Percentiles rank a stretch among this genome's conserved stretches.
phyloP scores from a whole-genome alignment of 345 rosid species.

The Eucalyptus rudis region DNA sequence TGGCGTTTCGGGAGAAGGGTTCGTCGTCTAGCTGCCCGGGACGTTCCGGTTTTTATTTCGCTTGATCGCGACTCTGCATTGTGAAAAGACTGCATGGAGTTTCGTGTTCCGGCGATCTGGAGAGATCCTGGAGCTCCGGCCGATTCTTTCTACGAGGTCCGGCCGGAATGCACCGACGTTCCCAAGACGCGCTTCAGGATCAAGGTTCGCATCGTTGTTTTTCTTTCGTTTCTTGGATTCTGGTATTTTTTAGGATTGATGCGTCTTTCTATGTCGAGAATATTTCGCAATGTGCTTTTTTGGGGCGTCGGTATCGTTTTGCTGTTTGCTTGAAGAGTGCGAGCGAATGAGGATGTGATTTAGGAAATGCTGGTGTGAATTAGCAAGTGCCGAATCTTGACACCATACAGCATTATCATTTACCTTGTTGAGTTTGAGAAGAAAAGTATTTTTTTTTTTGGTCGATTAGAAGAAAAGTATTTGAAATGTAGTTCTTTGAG shows the following conservation, averaged over 20 bases:
- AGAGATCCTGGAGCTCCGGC: constrained; percentile 50
- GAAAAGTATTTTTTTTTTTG: neutral
- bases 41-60: neutral
- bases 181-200: constrained; percentile 86
- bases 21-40: neutral
- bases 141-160: constrained; percentile 87
- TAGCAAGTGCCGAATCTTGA: neutral
- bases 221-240: neutral
- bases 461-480: neutral
- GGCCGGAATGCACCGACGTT: constrained; percentile 88
- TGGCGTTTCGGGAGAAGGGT: neutral
- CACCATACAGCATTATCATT: neutral
- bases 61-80: neutral
- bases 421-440: neutral
- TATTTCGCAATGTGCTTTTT: neutral
- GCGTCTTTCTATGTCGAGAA: neutral
- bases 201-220: constrained; percentile 42
- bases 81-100: neutral
- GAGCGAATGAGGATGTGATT: neutral
- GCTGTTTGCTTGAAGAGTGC: neutral
- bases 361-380: neutral
- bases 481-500: neutral
- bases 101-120: constrained; percentile 46
- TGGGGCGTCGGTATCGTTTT: neutral
- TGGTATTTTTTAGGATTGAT: neutral